Evolutionary conservation across 2,329 filamentous ascomycete species (phyloP).

Genomic region (Aspergillaceae sp.): DNA sequence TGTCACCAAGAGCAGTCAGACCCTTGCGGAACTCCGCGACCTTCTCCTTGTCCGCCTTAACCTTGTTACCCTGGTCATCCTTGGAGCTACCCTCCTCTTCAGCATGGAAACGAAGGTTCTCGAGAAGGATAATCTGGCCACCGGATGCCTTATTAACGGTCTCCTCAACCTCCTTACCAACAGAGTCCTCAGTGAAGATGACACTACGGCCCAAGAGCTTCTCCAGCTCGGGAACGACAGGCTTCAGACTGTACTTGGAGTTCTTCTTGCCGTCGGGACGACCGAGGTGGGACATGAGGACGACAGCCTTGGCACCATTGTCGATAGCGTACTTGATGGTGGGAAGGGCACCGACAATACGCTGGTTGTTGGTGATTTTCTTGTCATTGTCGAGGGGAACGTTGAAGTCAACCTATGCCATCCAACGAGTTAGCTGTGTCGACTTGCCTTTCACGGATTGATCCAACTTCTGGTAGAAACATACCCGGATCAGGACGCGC

Average conservation of each 20-base stretch:
- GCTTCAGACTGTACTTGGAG: slow-evolving; percentile 89
- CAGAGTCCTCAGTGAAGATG: slow-evolving; percentile 80
- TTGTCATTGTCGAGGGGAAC: slow-evolving; percentile 89
- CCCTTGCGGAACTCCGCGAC: slow-evolving; percentile 93
- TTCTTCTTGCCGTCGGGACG: slow-evolving; percentile 86
- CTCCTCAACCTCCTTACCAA: slow-evolving; percentile 82
- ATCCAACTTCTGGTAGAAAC: slow-evolving; percentile 27
- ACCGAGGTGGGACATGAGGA: slow-evolving; percentile 98
- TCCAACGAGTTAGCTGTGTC: not conserved
- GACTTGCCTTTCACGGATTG: too few species aligned
- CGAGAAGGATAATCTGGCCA: slow-evolving; percentile 80
- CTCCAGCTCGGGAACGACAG: slow-evolving; percentile 84
- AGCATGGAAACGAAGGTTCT: slow-evolving; percentile 97
- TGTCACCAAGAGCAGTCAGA: slow-evolving; percentile 84
- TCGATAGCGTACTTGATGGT: slow-evolving; percentile 93
- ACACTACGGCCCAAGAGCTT: slow-evolving; percentile 79
- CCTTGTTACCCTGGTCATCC: slow-evolving; percentile 91
- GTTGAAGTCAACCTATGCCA: slow-evolving; percentile 89
- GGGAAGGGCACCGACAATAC: slow-evolving; percentile 89
- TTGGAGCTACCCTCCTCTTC: slow-evolving; percentile 97
- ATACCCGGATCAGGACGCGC: slow-evolving; percentile 91
- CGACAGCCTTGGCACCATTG: slow-evolving; percentile 79
- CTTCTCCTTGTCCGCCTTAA: slow-evolving; percentile 90
- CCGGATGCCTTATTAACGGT: slow-evolving; percentile 73
- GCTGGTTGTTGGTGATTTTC: slow-evolving; percentile 96